A percentile compares a stretch with the other conserved stretches of the same genome.
These are phyloP conservation scores for Rhododendron kiyosumense DNA, from an alignment of 148 eudicot species.

Conservation along the genomic window DNA sequence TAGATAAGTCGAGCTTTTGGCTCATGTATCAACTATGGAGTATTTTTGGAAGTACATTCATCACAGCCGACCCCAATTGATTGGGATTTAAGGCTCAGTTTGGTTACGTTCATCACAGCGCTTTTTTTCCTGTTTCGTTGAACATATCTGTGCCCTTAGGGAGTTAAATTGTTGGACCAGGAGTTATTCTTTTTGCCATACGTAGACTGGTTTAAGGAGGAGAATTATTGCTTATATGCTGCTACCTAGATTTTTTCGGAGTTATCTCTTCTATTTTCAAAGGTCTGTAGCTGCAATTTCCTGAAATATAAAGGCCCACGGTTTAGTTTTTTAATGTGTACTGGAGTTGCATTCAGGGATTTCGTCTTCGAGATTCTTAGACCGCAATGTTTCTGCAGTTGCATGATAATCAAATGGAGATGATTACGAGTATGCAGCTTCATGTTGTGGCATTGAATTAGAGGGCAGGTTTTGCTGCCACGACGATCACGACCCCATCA, in stretches of 20 bases:
- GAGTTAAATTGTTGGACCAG: not conserved
- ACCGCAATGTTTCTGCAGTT: not conserved
- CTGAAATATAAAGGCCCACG: not conserved
- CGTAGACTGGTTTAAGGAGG: not conserved
- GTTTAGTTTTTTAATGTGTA: not conserved
- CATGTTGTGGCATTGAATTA: not conserved
- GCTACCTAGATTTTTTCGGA: not conserved
- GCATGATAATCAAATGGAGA: not conserved
- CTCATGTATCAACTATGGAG: not conserved
- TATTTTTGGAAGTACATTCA: not conserved
- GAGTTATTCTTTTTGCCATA: not conserved
- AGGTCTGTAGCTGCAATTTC: not conserved
- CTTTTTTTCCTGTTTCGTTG: not conserved
- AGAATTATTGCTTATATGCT: not conserved
- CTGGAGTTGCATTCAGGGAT: not conserved
- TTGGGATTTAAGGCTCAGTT: no score
- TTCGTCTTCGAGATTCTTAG: not conserved
- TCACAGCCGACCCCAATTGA: not conserved
- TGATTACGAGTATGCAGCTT: not conserved
- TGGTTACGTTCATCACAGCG: not conserved
- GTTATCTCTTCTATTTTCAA: not conserved
- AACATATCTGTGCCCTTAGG: not conserved
- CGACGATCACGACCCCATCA: not conserved
- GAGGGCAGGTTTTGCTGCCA: not conserved
- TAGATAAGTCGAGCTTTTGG: conserved; percentile 27